Percentiles rank a stretch among this genome's conserved stretches.
Conservation (phyloP, 2,329 filamentous ascomycete species). For the Emergomyces orientalis region DNA sequence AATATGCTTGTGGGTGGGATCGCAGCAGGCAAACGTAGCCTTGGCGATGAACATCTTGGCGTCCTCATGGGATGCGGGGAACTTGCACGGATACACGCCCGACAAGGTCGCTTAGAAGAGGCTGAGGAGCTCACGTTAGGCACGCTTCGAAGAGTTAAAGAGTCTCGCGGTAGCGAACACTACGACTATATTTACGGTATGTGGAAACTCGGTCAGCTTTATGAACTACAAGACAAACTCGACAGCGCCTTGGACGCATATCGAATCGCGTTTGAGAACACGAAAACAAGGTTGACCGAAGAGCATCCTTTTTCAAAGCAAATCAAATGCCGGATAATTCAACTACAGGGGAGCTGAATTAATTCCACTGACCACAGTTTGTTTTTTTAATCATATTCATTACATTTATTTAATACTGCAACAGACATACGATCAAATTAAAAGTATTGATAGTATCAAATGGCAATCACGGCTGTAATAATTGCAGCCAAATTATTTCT, state of each 20-base stretch:
- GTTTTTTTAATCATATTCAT: too few species aligned
- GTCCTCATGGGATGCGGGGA: slow-evolving; percentile 18
- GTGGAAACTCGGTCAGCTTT: neutral
- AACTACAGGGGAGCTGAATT: neutral
- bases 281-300: neutral
- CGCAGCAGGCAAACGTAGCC: slow-evolving; percentile 16
- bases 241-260: neutral
- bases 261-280: neutral
- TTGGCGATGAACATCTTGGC: slow-evolving; percentile 22
- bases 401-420: too few species aligned
- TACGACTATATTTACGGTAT: neutral
- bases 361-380: too few species aligned
- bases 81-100: slow-evolving; percentile 17
- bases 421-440: too few species aligned
- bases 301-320: neutral
- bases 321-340: neutral
- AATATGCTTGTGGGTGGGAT: slow-evolving; percentile 17
- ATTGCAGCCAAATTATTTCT: too few species aligned
- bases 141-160: slow-evolving; percentile 8
- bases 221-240: neutral
- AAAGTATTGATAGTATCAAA: too few species aligned
- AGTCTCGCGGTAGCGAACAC: slow-evolving; percentile 14
- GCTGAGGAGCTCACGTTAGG: slow-evolving; percentile 9
- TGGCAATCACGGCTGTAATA: too few species aligned
- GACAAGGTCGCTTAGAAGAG: slow-evolving; percentile 14